phyloP scores from a whole-genome alignment of 2,329 filamentous ascomycete species.

The Colletotrichum somersetense region DNA sequence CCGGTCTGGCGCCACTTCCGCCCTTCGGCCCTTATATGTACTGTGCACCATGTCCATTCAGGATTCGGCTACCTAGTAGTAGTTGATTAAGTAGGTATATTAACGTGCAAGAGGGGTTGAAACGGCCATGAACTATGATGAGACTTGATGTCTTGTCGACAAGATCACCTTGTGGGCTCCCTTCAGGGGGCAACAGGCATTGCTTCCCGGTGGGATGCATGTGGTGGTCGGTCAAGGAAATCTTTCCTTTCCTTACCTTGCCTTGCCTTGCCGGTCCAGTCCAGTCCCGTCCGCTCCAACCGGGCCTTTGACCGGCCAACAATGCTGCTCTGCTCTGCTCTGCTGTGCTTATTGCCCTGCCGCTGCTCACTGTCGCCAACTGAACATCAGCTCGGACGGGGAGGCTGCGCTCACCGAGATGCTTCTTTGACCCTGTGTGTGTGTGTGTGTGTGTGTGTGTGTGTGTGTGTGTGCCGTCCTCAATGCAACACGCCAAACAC shows the following conservation, averaged over 20 bases:
- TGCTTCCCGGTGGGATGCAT: not conserved
- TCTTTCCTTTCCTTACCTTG: not conserved
- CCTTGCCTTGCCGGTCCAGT: not conserved
- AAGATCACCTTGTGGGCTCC: not conserved
- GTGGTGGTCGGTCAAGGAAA: not conserved
- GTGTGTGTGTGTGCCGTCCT: not conserved
- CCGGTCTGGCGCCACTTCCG: not conserved
- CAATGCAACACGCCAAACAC: constrained; percentile 13
- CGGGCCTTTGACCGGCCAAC: not conserved
- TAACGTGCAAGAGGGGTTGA: constrained; percentile 7
- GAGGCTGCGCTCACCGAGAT: not conserved
- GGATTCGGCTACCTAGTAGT: not conserved
- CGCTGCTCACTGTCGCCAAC: not conserved
- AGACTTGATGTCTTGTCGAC: not conserved
- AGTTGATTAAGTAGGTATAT: not conserved
- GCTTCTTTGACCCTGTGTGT: constrained; percentile 5
- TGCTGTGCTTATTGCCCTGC: not conserved
- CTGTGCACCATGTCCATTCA: not conserved
- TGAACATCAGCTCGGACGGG: not conserved
- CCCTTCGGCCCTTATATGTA: not conserved
- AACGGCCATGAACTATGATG: constrained; percentile 1
- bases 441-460: too few species aligned
- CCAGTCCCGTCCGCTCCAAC: not conserved
- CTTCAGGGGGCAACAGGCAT: not conserved
- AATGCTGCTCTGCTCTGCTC: not conserved